These are phyloP conservation scores for Cercospora berteroae DNA, from an alignment of 2,329 filamentous ascomycete species.

Conservation along the genomic window DNA sequence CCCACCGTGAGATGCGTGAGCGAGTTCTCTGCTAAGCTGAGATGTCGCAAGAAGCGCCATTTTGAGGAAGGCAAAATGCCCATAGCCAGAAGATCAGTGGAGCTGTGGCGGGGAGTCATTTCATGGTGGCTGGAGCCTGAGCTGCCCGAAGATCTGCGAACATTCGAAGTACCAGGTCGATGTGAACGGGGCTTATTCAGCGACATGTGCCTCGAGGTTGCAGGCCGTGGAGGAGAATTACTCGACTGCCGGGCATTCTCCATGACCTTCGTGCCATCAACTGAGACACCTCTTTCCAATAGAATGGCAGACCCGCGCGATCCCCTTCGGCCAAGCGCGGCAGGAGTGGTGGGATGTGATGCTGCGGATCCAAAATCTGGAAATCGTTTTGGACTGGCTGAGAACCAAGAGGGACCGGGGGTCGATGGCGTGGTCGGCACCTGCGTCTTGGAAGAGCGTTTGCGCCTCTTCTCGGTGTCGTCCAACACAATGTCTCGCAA, in stretches of 20 bases:
- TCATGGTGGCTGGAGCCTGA: constrained; percentile 74
- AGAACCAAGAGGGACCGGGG: constrained; percentile 49
- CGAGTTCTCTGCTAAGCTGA: constrained; percentile 88
- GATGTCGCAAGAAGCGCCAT: constrained; percentile 90
- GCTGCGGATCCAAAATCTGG: constrained; percentile 9
- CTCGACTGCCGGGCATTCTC: constrained; percentile 61
- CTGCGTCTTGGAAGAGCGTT: constrained; percentile 70
- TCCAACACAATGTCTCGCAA: constrained; percentile 91
- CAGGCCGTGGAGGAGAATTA: constrained; percentile 75
- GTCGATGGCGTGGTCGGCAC: constrained; percentile 75
- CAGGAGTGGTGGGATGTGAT: constrained; percentile 56
- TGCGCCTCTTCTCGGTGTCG: constrained; percentile 86
- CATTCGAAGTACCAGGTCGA: constrained; percentile 69
- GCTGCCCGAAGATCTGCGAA: constrained; percentile 82
- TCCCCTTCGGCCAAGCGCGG: constrained; percentile 45
- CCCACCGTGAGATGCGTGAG: constrained; percentile 74
- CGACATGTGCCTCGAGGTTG: constrained; percentile 70
- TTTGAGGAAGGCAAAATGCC: constrained; percentile 78
- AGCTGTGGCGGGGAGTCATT: constrained; percentile 61
- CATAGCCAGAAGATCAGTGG: constrained; percentile 70
- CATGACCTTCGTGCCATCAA: constrained; percentile 36
- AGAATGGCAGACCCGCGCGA: constrained; percentile 52
- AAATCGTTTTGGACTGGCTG: constrained; percentile 28
- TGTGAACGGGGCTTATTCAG: constrained; percentile 55
- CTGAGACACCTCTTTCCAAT: constrained; percentile 60